Conservation (phyloP, 768 basidiomycete species). For the Mycena crocata region DNA sequence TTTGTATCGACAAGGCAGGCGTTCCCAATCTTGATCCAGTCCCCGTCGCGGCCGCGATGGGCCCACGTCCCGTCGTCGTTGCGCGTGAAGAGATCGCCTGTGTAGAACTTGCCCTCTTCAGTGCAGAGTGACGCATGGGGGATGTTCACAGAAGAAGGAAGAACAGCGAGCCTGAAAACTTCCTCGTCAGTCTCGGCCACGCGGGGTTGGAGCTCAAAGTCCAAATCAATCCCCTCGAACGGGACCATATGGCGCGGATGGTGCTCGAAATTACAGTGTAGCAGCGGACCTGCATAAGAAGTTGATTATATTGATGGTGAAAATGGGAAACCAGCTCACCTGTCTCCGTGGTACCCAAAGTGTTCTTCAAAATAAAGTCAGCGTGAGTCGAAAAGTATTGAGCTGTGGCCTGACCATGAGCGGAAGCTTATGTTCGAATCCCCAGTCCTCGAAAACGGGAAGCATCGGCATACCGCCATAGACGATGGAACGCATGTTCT, state of each 20-base stretch:
- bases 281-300: not conserved
- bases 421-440: not conserved
- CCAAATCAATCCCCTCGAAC: not conserved
- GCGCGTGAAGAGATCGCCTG: not conserved
- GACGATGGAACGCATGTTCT: constrained; percentile 1
- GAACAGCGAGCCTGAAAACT: not conserved
- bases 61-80: not conserved
- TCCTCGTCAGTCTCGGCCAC: not conserved
- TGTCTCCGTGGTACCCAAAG: not conserved
- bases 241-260: constrained; percentile 1
- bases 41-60: not conserved
- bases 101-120: not conserved
- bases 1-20: not conserved
- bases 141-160: not conserved
- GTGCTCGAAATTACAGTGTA: not conserved
- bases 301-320: not conserved
- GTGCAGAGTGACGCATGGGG: not conserved
- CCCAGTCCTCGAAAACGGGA: not conserved
- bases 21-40: constrained; percentile 2
- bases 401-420: not conserved
- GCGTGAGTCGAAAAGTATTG: not conserved
- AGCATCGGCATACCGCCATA: constrained; percentile 2
- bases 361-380: not conserved
- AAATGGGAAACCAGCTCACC: not conserved
- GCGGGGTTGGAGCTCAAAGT: not conserved